Evolutionary conservation across 805 yeast species (phyloP).

Genomic region (Yarrowia sp.): DNA sequence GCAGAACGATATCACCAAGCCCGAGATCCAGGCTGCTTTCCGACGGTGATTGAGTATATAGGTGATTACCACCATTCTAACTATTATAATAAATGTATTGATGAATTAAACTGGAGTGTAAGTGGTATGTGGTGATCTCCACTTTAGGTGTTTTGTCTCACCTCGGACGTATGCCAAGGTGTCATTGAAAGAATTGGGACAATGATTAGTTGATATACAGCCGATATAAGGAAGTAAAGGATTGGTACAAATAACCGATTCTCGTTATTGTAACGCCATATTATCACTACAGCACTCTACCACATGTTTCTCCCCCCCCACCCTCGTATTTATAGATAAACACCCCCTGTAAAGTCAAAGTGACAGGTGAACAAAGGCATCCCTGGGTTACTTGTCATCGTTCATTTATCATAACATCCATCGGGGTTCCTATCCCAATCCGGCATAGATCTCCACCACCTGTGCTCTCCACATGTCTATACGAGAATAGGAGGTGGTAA

Average conservation of each 20-base stretch:
- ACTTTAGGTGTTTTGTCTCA: too few relatives aligned
- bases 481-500: too few relatives aligned
- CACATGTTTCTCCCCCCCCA: neutral
- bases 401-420: neutral
- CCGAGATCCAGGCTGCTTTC: conserved; percentile 65
- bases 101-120: neutral
- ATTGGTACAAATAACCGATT: too few relatives aligned
- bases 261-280: too few relatives aligned
- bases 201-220: too few relatives aligned
- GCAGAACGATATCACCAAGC: conserved; percentile 59
- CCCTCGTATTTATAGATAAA: conserved; percentile 8
- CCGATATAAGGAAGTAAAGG: too few relatives aligned
- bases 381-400: too few relatives aligned
- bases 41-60: conserved; percentile 6
- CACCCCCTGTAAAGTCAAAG: conserved; percentile 17
- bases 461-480: too few relatives aligned
- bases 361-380: neutral
- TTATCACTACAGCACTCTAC: too few relatives aligned
- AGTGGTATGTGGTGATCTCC: too few relatives aligned
- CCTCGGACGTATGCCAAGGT: too few relatives aligned
- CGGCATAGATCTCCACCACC: neutral
- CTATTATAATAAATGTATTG: conserved; percentile 14
- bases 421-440: neutral
- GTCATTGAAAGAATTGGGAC: too few relatives aligned
- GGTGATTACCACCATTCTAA: neutral